phyloP scores from a whole-genome alignment of 2,329 filamentous ascomycete species.

The Penicillium sp. region DNA sequence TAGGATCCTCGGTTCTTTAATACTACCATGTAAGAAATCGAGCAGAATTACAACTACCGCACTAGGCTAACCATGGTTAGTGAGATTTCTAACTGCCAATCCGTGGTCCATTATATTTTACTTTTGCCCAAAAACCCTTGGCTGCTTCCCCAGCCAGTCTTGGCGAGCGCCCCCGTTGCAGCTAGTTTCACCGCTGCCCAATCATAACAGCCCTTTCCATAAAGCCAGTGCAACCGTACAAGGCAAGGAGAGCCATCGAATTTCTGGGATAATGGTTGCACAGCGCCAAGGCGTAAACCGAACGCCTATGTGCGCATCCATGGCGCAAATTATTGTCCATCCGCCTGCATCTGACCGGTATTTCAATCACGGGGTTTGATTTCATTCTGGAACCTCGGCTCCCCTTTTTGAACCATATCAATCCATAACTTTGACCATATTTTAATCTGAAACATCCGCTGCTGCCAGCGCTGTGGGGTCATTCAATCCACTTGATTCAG shows the following conservation, averaged over 20 bases:
- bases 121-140: neutral
- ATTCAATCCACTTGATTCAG: constrained; percentile 6
- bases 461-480: constrained; percentile 2
- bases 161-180: constrained; percentile 14
- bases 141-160: neutral
- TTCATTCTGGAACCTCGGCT: neutral
- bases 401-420: neutral
- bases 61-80: no score
- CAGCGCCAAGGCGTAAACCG: neutral
- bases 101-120: neutral
- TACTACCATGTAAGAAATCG: no score
- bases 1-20: no score
- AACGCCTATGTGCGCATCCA: neutral
- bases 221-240: constrained; percentile 16
- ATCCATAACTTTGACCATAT: neutral
- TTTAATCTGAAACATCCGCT: constrained; percentile 6
- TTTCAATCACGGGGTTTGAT: neutral
- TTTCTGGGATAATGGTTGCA: constrained; percentile 1
- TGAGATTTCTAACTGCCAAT: no score
- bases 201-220: neutral
- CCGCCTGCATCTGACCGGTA: constrained; percentile 5
- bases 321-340: neutral
- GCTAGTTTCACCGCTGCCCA: constrained; percentile 10
- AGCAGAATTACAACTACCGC: no score
- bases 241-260: neutral